Base-by-base conservation (phyloP, 176 grass and related monocot species). In the Phoenix roebelenii region DNA sequence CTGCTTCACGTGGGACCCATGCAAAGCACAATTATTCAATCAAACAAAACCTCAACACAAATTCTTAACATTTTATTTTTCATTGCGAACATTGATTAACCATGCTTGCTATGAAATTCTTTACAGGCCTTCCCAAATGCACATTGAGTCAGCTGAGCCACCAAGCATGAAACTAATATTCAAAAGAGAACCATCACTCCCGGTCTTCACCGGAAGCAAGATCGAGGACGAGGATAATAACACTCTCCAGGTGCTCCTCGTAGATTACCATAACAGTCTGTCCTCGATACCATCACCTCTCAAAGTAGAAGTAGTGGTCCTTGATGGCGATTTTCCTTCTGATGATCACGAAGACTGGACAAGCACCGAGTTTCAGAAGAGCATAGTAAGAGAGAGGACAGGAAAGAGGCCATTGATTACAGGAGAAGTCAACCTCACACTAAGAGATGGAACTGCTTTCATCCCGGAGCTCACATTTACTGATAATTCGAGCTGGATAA, bases 121-220 rank as follows among this genome's bases (percentile, higher is more conserved):
- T 59, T 57, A 1, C 77, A 82, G 81, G 1, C 64, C 65, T 18
- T 70, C 63, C 3, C 25, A 55, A 49, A 59, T 25, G 58, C 59
- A 29, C 54, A 32, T 66, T 16, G 66, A 67, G 16, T 61, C 77
- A 4, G 26, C 48, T 0, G 63, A 60, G 35, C 72, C 35, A 2
- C 53, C 88, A 14, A 7, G 55, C 51, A 66, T 66, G 64, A 85
- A 50, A 59, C 76, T 99, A 39, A 70, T 64, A 20, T 99, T 99
- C 79, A 73, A 55, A 3, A 20, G 3, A 2, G 67, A 44, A 6
- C 88, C 82, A 3, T 1, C 1, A 0, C 52, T 30, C 1, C 88
- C 94, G 12, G 77, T 99, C 59, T 99, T 89, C 77, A 99, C 88
- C 0, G 82, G 94, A 20, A 89, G 76, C 79, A 99, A 79, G 73